Percentiles rank a stretch among this genome's conserved stretches.
Evolutionary conservation across 2,329 filamentous ascomycete species (phyloP).

Genomic region (Sporothrix sp.): DNA sequence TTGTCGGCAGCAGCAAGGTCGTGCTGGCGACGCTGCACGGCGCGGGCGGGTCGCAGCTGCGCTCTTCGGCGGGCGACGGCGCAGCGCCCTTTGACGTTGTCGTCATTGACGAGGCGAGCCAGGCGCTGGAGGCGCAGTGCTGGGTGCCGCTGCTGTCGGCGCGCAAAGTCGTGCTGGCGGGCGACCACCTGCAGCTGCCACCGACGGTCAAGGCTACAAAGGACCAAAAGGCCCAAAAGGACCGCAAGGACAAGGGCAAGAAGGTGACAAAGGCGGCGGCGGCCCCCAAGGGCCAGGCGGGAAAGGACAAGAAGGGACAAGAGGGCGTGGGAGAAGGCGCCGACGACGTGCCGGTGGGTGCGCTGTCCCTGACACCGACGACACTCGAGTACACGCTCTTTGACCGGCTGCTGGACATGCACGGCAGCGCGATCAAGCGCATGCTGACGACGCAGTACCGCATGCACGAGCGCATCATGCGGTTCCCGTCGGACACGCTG

Average conservation of each 20-base stretch:
- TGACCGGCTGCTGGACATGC: slow-evolving; percentile 71
- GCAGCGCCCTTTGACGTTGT: slow-evolving; percentile 83
- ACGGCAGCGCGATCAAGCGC: slow-evolving; percentile 75
- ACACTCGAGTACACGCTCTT: slow-evolving; percentile 85
- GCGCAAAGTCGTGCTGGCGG: slow-evolving; percentile 78
- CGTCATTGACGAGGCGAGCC: slow-evolving; percentile 90
- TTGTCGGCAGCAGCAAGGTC: slow-evolving; percentile 71
- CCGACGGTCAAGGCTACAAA: slow-evolving; percentile 84
- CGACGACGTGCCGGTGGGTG: slow-evolving; percentile 17
- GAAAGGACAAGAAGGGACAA: not conserved
- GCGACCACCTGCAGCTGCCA: slow-evolving; percentile 87
- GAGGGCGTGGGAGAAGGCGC: not conserved
- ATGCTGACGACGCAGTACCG: slow-evolving; percentile 97
- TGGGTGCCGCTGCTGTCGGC: slow-evolving; percentile 84
- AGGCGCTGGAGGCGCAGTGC: slow-evolving; percentile 91
- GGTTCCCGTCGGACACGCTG: slow-evolving; percentile 79
- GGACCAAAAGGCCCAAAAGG: slow-evolving; percentile 17
- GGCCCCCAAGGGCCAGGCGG: no score
- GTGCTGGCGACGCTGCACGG: slow-evolving; percentile 90
- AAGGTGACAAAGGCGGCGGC: not conserved
- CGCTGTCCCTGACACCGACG: slow-evolving; percentile 29
- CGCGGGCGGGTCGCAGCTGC: slow-evolving; percentile 74
- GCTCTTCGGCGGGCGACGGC: slow-evolving; percentile 20
- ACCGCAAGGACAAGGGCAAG: not conserved
- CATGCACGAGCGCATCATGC: slow-evolving; percentile 95